Base-by-base conservation (phyloP, 805 yeast species). In the Saturnispora diversa region DNA sequence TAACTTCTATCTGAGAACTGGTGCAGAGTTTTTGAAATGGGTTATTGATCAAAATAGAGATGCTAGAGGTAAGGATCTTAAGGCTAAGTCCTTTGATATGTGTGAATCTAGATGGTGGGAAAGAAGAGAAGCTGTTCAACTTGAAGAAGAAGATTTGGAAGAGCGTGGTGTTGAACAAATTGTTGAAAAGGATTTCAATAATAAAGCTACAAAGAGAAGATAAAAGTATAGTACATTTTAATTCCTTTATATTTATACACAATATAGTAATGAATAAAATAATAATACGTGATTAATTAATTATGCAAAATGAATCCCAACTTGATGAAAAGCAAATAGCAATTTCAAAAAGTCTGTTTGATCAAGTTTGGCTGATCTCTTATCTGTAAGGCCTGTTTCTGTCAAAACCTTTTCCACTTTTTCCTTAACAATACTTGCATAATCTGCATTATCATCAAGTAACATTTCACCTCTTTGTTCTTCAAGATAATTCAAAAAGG, bases 61-160 rank as follows among this genome's bases (percentile, higher is more conserved):
- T 43, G 80, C 86, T 11, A 75, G 94, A 53, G 97, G 96, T 40
- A 90, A 90, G 59, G 80, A 84, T 54, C 71, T 90, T 60, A 88
- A 90, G 64, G 80, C 81, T 41, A 82, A 84, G 32, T 81, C 97
- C 0, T 90, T 90, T 56, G 96, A 87, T 47, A 63, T 90, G 45
- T 82, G 92, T 59, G 95, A 88, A 62, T 90, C 82, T 50, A 76
- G 98, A 65, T 90, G 95, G 92, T 90, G 97, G 97, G 97, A 90
- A 59, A 82, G 97, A 66, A 78, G 97, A 64, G 97, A 90, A 52
- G 90, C 80, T 53, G 80, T 90, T 19, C 79, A 94, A 58, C 72
- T 77, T 30, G 83, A 84, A 37, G 98, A 90, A 63, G 97, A 90
- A 51, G 76, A 78, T 55, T 63, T 84, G 51, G 97, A 90, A 61